These are phyloP conservation scores for Austroboletus novae-zelandiae DNA, from an alignment of 1,284 basidiomycete genomes.

Conservation along the genomic window DNA sequence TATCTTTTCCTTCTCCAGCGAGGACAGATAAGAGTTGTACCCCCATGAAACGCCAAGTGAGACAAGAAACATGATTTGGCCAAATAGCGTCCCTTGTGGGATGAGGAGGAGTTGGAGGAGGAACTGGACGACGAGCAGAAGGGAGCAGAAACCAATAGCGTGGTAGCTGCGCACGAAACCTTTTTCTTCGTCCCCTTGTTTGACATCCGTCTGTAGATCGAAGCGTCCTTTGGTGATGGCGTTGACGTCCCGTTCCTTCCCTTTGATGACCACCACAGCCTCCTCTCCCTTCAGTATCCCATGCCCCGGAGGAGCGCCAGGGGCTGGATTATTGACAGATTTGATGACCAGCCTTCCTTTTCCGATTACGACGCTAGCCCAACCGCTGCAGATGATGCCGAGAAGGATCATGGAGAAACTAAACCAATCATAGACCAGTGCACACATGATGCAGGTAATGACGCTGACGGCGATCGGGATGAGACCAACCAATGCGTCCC, in stretches of 20 bases:
- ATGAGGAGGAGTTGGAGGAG: slow-evolving; percentile 28
- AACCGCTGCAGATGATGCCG: neutral
- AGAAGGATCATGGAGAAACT: neutral
- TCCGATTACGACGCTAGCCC: neutral
- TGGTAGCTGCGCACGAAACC: neutral
- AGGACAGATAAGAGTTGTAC: slow-evolving; percentile 27
- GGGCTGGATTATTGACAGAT: neutral
- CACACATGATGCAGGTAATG: neutral
- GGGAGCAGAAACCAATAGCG: slow-evolving; percentile 15
- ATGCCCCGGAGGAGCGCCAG: neutral
- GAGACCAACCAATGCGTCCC: neutral
- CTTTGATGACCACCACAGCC: neutral
- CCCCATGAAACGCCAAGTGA: slow-evolving; percentile 28
- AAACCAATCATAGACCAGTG: neutral
- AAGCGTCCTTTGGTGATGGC: neutral
- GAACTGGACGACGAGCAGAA: slow-evolving; percentile 22
- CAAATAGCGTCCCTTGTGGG: slow-evolving; percentile 27
- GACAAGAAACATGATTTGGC: slow-evolving; percentile 28
- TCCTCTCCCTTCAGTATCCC: neutral
- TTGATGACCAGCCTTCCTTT: neutral
- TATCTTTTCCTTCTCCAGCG: slow-evolving; percentile 26
- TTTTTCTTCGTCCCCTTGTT: no score
- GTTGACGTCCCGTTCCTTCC: neutral
- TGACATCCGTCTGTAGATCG: neutral
- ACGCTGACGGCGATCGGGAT: neutral